Evolutionary conservation across 1,139 yeast genomes (phyloP).

Genomic region (Arxiozyma slooffiae): DNA sequence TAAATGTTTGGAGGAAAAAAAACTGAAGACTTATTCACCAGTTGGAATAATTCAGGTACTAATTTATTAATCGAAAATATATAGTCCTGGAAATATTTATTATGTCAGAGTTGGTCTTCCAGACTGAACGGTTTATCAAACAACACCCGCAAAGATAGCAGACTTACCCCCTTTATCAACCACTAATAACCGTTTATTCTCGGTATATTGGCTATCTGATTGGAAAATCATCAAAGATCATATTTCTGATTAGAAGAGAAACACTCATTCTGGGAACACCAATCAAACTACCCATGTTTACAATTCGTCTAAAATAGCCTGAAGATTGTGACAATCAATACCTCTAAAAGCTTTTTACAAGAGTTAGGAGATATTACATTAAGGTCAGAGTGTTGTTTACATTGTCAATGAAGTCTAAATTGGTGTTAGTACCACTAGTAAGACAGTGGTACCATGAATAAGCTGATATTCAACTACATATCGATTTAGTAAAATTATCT

Average conservation of each 20-base stretch:
- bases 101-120: too few relatives aligned
- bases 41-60: constrained; percentile 48
- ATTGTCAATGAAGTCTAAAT: constrained; percentile 70
- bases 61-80: constrained; percentile 61
- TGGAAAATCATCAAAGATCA: too few relatives aligned
- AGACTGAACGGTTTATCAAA: too few relatives aligned
- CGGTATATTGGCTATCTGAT: too few relatives aligned
- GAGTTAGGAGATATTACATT: constrained; percentile 53
- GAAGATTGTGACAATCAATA: constrained; percentile 75
- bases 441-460: constrained; percentile 68
- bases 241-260: too few relatives aligned
- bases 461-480: constrained; percentile 53
- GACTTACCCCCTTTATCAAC: too few relatives aligned
- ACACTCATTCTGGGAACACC: too few relatives aligned
- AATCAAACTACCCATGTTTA: too few relatives aligned
- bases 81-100: too few relatives aligned
- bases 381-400: constrained; percentile 48
- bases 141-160: too few relatives aligned
- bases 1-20: constrained; percentile 46
- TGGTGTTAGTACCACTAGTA: constrained; percentile 66
- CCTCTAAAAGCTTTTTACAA: constrained; percentile 50
- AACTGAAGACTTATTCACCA: constrained; percentile 44
- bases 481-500: constrained; percentile 66
- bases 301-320: constrained; percentile 67
- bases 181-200: too few relatives aligned